A percentile compares a stretch with the other conserved stretches of the same genome.
phyloP scores from a whole-genome alignment of 1,139 yeast genomes.

The Taiozyma onychis region DNA sequence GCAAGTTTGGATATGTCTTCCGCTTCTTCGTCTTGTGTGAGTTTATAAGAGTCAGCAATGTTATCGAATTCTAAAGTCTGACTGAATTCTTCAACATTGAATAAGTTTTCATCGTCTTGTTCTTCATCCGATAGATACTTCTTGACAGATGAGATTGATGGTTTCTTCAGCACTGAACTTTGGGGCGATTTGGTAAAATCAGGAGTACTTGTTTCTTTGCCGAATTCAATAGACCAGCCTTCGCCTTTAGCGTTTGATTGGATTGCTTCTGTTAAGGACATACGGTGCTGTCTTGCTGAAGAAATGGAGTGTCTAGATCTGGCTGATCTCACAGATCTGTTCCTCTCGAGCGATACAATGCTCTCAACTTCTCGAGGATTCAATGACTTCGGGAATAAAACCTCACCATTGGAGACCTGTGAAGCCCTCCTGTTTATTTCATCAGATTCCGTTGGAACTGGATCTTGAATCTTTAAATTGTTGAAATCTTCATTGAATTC shows the following conservation, averaged over 20 bases:
- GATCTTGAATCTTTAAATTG: conserved; percentile 4
- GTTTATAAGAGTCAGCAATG: conserved; percentile 6
- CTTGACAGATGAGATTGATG: conserved; percentile 12
- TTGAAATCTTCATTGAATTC: conserved; percentile 24
- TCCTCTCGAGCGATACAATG: conserved; percentile 65
- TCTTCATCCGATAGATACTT: conserved; percentile 13
- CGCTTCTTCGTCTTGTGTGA: conserved; percentile 21
- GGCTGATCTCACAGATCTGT: conserved; percentile 50
- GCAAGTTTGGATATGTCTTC: conserved; percentile 34
- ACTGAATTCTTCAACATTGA: conserved; percentile 17
- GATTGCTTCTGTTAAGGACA: conserved; percentile 30
- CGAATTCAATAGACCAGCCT: conserved; percentile 34
- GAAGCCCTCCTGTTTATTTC: conserved; percentile 10
- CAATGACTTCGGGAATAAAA: conserved; percentile 64
- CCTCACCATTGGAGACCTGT: conserved; percentile 46
- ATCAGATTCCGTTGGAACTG: conserved; percentile 2
- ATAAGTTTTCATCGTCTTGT: conserved; percentile 21
- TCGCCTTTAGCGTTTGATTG: conserved; percentile 33
- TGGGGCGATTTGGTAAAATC: conserved; percentile 36
- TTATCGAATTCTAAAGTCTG: conserved; percentile 15
- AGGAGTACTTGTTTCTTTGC: conserved; percentile 26
- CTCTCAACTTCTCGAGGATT: conserved; percentile 67
- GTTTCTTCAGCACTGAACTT: conserved; percentile 45
- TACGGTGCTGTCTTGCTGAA: conserved; percentile 11
- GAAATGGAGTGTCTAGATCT: conserved; percentile 14